Evolutionary conservation across 2,329 filamentous ascomycete species (phyloP), one percentile per base, ranked within the genome.

Genomic region (Ophiocordyceps australis): DNA sequence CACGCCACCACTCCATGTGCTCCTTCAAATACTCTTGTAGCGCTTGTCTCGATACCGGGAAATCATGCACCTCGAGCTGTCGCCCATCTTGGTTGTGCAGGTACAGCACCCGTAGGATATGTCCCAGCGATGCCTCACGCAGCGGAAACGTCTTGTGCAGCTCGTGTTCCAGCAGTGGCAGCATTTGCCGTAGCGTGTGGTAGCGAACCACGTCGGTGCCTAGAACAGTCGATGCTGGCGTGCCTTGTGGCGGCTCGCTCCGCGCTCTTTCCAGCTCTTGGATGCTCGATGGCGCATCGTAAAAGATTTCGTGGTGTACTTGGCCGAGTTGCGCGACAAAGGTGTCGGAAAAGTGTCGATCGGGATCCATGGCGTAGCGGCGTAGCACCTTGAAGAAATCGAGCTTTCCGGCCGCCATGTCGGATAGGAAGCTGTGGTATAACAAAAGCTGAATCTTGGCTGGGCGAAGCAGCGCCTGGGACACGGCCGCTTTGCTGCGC

Each of bases 1-100:
- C 86, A 17, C 66, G 69, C 86, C 86, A 95, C 82, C 82, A 94
- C n/a, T 60, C 47, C 65, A 94, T 70, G 34, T 78, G 74, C 3
- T 68, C 60, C 0, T 52, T 43, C 4, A 93, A 45, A 42, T 91
- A 91, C 2, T 47, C 50, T 9, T 74, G 62, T 22, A 94, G 53
- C 3, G 58, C 58, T 1, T 56, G 46, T 0, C 62, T 54, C 29
- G 86, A 75, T 41, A 81, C 80, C 1, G 68, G 57, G 35, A 89
- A 65, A 2, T 76, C 55, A 23, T 62, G 56, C 6, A 55, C 51
- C n/a, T 71, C 55, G 7, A 68, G 59, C 25, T 60, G 49, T 2
- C 54, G 52, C 3, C 69, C 68, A 22, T 69, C 55, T 4, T 43
- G 45, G 7, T 62, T 55, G 33, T 60, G 56, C 3, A 63, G 50